Conservation (phyloP, 306 rosid species). For the Astragalus glycyphyllos region DNA sequence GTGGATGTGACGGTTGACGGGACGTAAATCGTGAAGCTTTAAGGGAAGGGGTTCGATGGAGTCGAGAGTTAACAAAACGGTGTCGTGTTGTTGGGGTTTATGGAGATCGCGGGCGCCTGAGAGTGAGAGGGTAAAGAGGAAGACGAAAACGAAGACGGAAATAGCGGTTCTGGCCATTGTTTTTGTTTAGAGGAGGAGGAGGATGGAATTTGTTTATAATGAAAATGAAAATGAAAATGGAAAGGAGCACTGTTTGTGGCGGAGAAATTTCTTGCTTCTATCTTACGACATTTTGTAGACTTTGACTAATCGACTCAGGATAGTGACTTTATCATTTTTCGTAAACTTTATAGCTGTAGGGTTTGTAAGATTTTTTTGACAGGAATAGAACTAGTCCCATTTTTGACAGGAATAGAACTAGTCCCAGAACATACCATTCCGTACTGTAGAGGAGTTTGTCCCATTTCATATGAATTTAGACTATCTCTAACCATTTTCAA, state of each 20-base stretch:
- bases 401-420: no score
- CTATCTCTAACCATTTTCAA: no score
- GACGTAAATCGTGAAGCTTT: slow-evolving; percentile 32
- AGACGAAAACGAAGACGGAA: slow-evolving; percentile 11
- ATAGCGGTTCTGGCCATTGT: slow-evolving; percentile 29
- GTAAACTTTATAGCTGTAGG: no score
- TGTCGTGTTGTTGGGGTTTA: slow-evolving; percentile 23
- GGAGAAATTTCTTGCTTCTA: slow-evolving; percentile 14
- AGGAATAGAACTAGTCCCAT: no score
- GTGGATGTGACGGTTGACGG: slow-evolving; percentile 39
- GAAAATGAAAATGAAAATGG: neutral
- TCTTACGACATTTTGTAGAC: neutral
- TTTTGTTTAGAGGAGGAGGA: neutral
- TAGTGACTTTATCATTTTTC: no score
- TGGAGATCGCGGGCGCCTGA: slow-evolving; percentile 39
- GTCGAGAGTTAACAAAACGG: slow-evolving; percentile 38
- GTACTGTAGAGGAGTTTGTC: no score
- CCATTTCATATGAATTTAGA: no score
- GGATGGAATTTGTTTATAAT: neutral
- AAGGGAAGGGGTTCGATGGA: slow-evolving; percentile 40
- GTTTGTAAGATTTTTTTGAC: no score
- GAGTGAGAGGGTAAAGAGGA: slow-evolving; percentile 36
- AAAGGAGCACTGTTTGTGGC: neutral
- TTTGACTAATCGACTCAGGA: no score
- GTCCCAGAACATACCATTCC: no score